Percentiles rank a stretch among this genome's conserved stretches.
These are phyloP conservation scores for Colletotrichum abscissum DNA, from an alignment of 2,329 filamentous ascomycete species.

Conservation along the genomic window DNA sequence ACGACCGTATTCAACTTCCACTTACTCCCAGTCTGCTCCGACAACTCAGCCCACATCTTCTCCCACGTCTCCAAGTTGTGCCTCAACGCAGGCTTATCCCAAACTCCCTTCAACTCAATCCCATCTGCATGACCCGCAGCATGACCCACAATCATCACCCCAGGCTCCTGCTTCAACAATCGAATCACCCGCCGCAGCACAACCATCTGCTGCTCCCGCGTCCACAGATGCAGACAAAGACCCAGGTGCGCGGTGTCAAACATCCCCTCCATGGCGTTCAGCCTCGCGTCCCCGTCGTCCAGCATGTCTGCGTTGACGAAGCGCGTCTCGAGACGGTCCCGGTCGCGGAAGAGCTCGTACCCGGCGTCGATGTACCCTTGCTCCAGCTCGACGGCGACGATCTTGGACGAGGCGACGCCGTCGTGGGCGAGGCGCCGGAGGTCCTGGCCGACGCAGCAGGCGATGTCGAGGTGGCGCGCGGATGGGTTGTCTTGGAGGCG, in stretches of 20 bases:
- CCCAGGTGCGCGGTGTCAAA: slow-evolving; percentile 42
- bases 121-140: slow-evolving; percentile 33
- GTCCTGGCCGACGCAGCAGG: slow-evolving; percentile 45
- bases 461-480: slow-evolving; percentile 41
- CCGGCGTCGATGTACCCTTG: slow-evolving; percentile 38
- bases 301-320: slow-evolving; percentile 40
- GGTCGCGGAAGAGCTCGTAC: slow-evolving; percentile 43
- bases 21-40: slow-evolving; percentile 28
- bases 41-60: slow-evolving; percentile 35
- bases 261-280: slow-evolving; percentile 32
- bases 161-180: slow-evolving; percentile 20
- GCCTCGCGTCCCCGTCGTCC: slow-evolving; percentile 32
- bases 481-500: slow-evolving; percentile 25
- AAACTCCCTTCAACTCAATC: not conserved
- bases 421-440: slow-evolving; percentile 41
- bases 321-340: slow-evolving; percentile 34
- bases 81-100: not conserved
- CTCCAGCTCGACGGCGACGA: slow-evolving; percentile 41
- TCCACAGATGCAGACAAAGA: slow-evolving; percentile 41
- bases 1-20: slow-evolving; percentile 25
- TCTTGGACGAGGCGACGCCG: slow-evolving; percentile 38
- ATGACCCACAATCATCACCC: slow-evolving; percentile 31
- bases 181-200: slow-evolving; percentile 27
- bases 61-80: slow-evolving; percentile 36
- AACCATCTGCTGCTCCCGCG: slow-evolving; percentile 36